Percentiles rank a stretch among this genome's conserved stretches.
Evolutionary conservation across 2,329 filamentous ascomycete genomes (phyloP).

Genomic region (Aspergillus pseudoglaucus): DNA sequence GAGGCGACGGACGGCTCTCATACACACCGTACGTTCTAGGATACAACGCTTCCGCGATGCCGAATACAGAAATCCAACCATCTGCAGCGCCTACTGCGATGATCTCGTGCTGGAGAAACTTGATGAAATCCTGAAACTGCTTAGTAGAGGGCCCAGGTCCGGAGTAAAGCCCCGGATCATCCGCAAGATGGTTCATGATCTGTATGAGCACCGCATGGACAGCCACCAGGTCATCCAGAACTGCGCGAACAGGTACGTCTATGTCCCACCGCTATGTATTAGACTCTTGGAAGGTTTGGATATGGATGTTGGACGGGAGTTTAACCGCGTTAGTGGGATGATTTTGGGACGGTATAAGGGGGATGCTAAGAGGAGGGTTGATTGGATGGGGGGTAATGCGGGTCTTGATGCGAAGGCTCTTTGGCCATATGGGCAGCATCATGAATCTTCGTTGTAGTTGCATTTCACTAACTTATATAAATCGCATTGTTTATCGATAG

Average conservation of each 20-base stretch:
- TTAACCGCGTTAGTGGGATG: background rate
- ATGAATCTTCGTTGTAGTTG: background rate
- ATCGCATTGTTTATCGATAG: background rate
- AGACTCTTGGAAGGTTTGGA: background rate
- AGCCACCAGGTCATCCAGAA: background rate
- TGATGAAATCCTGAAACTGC: background rate
- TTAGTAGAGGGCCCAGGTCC: background rate
- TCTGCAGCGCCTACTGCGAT: background rate
- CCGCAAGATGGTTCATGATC: background rate
- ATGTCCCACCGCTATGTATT: background rate
- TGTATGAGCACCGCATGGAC: background rate
- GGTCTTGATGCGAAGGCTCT: background rate
- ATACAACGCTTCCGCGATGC: background rate
- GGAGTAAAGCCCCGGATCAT: background rate
- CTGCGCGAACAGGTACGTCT: background rate
- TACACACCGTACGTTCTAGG: background rate
- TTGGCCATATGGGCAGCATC: background rate
- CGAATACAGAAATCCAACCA: background rate
- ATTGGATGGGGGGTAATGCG: background rate
- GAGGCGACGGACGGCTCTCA: background rate
- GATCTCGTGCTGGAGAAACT: background rate
- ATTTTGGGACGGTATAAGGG: background rate
- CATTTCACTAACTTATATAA: background rate
- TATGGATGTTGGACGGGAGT: background rate
- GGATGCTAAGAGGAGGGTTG: background rate